Percentiles rank a stretch among this genome's conserved stretches.
These are phyloP conservation scores for Marsdenia floribunda DNA, from an alignment of 257 asterid genomes.

Conservation along the genomic window DNA sequence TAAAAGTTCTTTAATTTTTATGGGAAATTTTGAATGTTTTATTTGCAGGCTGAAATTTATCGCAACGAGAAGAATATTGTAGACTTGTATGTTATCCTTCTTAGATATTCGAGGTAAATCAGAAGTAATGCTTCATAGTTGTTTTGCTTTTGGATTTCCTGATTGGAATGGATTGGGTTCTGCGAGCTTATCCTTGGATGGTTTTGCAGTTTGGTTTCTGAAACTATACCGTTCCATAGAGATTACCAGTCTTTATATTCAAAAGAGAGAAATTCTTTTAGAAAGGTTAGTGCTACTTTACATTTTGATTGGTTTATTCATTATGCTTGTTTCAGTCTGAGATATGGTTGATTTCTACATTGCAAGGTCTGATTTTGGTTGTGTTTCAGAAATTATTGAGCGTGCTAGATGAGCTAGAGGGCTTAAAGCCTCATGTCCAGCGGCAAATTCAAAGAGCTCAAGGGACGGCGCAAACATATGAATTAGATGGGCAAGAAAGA, in stretches of 20 bases:
- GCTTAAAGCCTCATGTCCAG: constrained; percentile 56
- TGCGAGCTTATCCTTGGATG: constrained; percentile 23
- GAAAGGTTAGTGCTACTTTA: constrained; percentile 43
- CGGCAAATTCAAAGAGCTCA: constrained; percentile 37
- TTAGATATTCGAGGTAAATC: constrained; percentile 74
- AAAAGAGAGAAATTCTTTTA: constrained; percentile 43
- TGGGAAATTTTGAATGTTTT: not conserved
- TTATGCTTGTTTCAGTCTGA: constrained; percentile 12
- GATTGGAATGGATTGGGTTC: constrained; percentile 12
- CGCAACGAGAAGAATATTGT: constrained; percentile 71
- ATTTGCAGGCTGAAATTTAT: constrained; percentile 60
- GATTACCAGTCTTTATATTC: constrained; percentile 52
- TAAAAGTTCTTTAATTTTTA: not conserved
- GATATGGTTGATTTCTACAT: not conserved
- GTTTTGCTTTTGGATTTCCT: constrained; percentile 12
- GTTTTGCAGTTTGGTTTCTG: constrained; percentile 72
- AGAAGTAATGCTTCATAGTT: constrained; percentile 7
- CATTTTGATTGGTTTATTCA: not conserved
- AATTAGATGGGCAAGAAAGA: constrained; percentile 32
- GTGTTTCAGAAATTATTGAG: constrained; percentile 42
- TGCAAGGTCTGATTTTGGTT: not conserved
- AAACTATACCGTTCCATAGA: constrained; percentile 74
- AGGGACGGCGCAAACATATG: constrained; percentile 30
- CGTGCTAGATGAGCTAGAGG: constrained; percentile 78
- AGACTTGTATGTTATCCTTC: constrained; percentile 68